These are phyloP conservation scores for Dactylellina haptotyla DNA, from an alignment of 2,329 filamentous ascomycete genomes.

Conservation along the genomic window DNA sequence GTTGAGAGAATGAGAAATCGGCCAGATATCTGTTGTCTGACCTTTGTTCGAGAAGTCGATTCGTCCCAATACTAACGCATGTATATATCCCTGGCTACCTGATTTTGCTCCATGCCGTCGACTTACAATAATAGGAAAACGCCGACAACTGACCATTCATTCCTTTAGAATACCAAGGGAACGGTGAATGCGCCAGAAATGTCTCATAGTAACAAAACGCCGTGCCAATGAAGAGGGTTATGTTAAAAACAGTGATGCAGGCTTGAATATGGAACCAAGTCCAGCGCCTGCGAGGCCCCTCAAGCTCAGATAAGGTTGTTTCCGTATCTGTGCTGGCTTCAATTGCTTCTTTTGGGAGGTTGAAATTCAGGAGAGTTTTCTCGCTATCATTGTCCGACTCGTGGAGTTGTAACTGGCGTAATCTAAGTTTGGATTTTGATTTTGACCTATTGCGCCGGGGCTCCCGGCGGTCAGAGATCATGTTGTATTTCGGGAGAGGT, in stretches of 20 bases:
- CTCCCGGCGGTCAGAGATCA: slow-evolving; percentile 7
- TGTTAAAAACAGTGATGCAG: slow-evolving; percentile 37
- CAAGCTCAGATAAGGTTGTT: neutral
- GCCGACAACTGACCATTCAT: slow-evolving; percentile 29
- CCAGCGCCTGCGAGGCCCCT: neutral
- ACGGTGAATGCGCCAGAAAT: slow-evolving; percentile 4
- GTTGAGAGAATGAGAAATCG: neutral
- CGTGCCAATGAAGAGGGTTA: slow-evolving; percentile 32
- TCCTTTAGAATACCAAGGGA: slow-evolving; percentile 5
- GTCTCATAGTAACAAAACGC: slow-evolving; percentile 48
- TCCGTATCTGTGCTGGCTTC: slow-evolving; percentile 8
- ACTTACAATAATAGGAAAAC: slow-evolving; percentile 53
- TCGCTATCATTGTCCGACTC: slow-evolving; percentile 42
- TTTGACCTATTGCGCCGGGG: neutral
- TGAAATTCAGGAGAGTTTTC: slow-evolving; percentile 41
- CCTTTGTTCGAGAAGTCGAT: neutral
- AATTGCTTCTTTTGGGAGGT: neutral
- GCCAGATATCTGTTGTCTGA: slow-evolving; percentile 2
- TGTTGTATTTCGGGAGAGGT: slow-evolving; percentile 43
- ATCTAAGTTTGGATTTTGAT: neutral
- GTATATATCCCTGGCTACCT: slow-evolving; percentile 16
- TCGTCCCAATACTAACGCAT: slow-evolving; percentile 6
- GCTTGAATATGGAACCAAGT: slow-evolving; percentile 1
- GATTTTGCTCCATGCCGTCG: slow-evolving; percentile 30
- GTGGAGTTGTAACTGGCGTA: neutral